Conservation (phyloP, 2,329 filamentous ascomycete genomes). For the Volutella citrinella region DNA sequence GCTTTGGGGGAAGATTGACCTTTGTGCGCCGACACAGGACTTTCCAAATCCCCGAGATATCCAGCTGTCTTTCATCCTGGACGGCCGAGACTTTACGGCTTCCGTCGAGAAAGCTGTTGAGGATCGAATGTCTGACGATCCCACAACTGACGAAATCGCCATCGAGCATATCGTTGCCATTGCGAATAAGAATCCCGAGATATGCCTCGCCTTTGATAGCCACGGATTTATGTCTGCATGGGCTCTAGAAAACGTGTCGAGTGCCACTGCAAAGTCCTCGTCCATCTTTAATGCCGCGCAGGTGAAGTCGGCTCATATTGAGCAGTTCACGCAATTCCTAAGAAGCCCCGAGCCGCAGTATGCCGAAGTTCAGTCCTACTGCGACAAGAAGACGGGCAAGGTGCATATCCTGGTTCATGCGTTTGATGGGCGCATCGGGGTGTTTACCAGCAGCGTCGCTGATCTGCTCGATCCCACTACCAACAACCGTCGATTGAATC, state of each 20-base stretch:
- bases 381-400: constrained; percentile 59
- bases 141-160: constrained; percentile 64
- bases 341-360: constrained; percentile 36
- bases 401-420: constrained; percentile 76
- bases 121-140: constrained; percentile 48
- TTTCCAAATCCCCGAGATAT: constrained; percentile 16
- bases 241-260: constrained; percentile 84
- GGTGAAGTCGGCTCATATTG: constrained; percentile 57
- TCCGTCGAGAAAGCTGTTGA: constrained; percentile 77
- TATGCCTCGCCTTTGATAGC: constrained; percentile 84
- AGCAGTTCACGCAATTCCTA: constrained; percentile 38
- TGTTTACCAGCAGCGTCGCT: constrained; percentile 76
- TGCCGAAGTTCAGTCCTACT: constrained; percentile 72
- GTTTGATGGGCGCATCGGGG: constrained; percentile 80
- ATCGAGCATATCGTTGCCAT: constrained; percentile 83
- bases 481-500: constrained; percentile 56
- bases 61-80: constrained; percentile 68
- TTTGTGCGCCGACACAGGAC: constrained; percentile 66
- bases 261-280: constrained; percentile 60
- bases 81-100: constrained; percentile 73
- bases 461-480: constrained; percentile 73
- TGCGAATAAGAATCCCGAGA: constrained; percentile 79
- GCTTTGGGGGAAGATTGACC: constrained; percentile 78
- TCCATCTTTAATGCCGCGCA: constrained; percentile 86
- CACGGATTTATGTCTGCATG: constrained; percentile 85